Percentiles rank a stretch among this genome's conserved stretches.
Evolutionary conservation across 2,329 filamentous ascomycete genomes (phyloP).

Genomic region (Aspergillus neotritici): DNA sequence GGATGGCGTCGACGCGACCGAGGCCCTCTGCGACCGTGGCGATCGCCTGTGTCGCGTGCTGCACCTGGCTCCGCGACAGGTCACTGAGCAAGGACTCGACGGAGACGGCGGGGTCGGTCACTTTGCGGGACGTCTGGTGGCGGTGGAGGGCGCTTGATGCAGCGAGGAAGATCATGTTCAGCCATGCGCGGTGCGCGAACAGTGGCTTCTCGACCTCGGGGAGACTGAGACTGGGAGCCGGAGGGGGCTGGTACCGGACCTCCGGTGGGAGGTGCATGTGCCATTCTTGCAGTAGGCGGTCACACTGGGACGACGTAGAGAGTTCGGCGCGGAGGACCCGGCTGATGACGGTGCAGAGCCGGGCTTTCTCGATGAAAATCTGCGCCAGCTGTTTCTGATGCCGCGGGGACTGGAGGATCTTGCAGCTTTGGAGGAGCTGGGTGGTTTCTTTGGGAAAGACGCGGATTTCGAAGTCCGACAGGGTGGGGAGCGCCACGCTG

Average conservation of each 20-base stretch:
- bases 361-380: constrained; percentile 79
- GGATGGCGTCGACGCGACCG: constrained; percentile 61
- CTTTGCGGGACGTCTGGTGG: constrained; percentile 61
- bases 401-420: constrained; percentile 21
- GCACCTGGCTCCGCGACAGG: constrained; percentile 6
- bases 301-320: background rate
- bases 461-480: constrained; percentile 50
- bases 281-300: constrained; percentile 7
- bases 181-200: constrained; percentile 63
- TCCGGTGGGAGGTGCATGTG: constrained; percentile 13
- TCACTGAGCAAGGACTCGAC: too few relatives aligned
- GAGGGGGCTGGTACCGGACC: constrained; percentile 43
- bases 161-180: constrained; percentile 83
- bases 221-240: constrained; percentile 43
- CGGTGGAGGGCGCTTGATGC: constrained; percentile 77
- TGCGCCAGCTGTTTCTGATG: constrained; percentile 68
- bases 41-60: constrained; percentile 60
- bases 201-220: constrained; percentile 36
- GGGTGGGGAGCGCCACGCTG: constrained; percentile 72
- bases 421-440: constrained; percentile 1
- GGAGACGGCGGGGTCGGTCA: background rate
- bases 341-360: constrained; percentile 75
- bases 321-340: constrained; percentile 53
- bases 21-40: constrained; percentile 70
- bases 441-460: background rate